A percentile compares a stretch with the other conserved stretches of the same genome.
These are phyloP conservation scores for Rhododendron molle DNA, from an alignment of 148 eudicot species.

Conservation along the genomic window DNA sequence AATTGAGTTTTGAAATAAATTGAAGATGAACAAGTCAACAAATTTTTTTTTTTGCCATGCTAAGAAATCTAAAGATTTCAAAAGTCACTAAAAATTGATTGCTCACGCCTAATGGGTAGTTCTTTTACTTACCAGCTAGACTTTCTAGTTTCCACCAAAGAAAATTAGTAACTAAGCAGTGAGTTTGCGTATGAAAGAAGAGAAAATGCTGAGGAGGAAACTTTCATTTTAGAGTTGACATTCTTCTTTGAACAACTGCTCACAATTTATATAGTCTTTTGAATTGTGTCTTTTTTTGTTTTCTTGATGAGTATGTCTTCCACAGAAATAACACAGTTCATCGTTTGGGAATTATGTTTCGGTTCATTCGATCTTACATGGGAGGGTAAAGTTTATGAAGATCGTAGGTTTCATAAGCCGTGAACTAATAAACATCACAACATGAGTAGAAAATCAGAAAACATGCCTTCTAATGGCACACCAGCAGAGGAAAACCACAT, in stretches of 20 bases:
- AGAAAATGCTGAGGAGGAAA: background rate
- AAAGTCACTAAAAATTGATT: background rate
- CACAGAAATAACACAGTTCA: background rate
- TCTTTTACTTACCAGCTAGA: background rate
- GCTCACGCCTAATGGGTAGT: background rate
- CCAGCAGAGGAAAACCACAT: constrained; percentile 86
- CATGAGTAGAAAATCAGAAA: background rate
- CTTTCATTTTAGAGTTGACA: background rate
- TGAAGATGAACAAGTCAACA: background rate
- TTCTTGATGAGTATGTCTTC: background rate
- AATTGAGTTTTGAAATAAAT: background rate
- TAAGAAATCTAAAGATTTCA: background rate
- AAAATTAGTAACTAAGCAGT: background rate
- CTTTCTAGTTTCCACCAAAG: background rate
- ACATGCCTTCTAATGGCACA: constrained; percentile 79
- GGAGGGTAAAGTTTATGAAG: background rate
- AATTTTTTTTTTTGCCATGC: background rate
- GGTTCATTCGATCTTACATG: background rate
- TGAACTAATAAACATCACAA: background rate
- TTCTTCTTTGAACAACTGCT: background rate
- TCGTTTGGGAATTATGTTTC: background rate
- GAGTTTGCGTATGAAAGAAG: background rate
- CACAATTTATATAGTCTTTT: background rate
- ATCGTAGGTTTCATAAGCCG: background rate
- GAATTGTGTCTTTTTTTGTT: background rate